Evolutionary conservation across 2,329 filamentous ascomycete species (phyloP).

Genomic region (Monilinia fructigena): DNA sequence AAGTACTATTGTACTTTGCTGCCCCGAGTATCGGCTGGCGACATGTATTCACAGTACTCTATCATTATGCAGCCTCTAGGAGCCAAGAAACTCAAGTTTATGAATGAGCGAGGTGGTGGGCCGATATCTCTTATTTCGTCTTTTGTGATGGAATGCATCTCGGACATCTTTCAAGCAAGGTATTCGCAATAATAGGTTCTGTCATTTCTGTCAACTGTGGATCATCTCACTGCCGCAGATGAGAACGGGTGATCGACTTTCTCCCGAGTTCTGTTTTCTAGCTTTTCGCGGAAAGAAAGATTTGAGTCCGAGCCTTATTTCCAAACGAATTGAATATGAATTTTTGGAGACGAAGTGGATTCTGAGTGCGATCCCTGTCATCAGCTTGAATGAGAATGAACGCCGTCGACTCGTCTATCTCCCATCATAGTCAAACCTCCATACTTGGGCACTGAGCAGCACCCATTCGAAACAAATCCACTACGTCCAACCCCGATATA

Average conservation of each 20-base stretch:
- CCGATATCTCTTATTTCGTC: background rate
- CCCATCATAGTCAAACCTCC: background rate
- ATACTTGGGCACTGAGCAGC: background rate
- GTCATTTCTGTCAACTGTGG: background rate
- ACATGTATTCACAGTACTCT: background rate
- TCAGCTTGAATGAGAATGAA: background rate
- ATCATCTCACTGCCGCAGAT: background rate
- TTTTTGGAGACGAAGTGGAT: background rate
- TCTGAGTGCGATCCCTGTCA: background rate
- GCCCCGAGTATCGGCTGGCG: background rate
- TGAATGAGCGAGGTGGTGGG: constrained; percentile 11
- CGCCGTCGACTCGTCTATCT: background rate
- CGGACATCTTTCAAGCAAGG: background rate
- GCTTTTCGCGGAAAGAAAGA: background rate
- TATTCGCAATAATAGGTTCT: background rate
- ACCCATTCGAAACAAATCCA: background rate
- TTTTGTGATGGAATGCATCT: background rate
- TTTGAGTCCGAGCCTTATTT: background rate
- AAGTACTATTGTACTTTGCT: background rate
- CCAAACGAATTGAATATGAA: background rate
- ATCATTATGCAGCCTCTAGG: constrained; percentile 5
- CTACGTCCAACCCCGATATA: background rate
- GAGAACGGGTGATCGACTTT: constrained; percentile 5
- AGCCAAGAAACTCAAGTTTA: constrained; percentile 21
- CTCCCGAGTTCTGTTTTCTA: background rate